A percentile compares a stretch with the other conserved stretches of the same genome.
phyloP scores from a whole-genome alignment of 2,329 filamentous ascomycete species.

The Claviceps citrina region DNA sequence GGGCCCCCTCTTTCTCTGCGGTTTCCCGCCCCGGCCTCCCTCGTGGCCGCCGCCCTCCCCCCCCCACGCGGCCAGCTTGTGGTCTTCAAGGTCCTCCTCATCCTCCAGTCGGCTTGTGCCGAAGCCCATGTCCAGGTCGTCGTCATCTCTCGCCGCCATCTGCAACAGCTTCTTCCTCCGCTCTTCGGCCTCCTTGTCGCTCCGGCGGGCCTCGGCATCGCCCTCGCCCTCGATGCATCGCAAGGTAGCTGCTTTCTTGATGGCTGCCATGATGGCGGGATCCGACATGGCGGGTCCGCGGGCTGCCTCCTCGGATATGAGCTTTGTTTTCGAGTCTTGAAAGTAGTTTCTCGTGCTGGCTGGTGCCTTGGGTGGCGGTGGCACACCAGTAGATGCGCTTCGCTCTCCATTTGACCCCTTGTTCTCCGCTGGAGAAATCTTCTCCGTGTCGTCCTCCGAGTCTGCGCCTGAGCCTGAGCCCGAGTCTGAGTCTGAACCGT shows the following conservation, averaged over 20 bases:
- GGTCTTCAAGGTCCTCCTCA: conserved; percentile 64
- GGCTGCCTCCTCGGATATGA: conserved; percentile 37
- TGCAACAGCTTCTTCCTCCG: conserved; percentile 61
- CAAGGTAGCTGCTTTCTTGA: conserved; percentile 68
- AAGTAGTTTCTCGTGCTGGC: conserved; percentile 44
- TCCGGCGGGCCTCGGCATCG: conserved; percentile 21
- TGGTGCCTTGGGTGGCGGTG: conserved; percentile 29
- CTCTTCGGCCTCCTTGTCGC: conserved; percentile 43
- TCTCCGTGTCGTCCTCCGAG: conserved; percentile 28
- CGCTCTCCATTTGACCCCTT: conserved; percentile 6
- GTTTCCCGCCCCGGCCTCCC: conserved; percentile 24
- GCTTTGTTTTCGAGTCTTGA: conserved; percentile 38
- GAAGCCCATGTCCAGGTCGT: conserved; percentile 91
- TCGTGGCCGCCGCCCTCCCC: conserved; percentile 34
- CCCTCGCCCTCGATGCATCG: conserved; percentile 29
- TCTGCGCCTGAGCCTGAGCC: conserved; percentile 28
- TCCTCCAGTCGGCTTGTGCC: conserved; percentile 77
- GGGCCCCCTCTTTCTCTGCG: conserved; percentile 51
- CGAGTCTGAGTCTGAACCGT: conserved; percentile 28
- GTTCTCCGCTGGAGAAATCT: neutral
- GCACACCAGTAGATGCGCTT: conserved; percentile 22
- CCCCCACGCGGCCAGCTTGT: conserved; percentile 52
- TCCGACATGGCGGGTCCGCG: conserved; percentile 46
- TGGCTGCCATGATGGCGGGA: conserved; percentile 63
- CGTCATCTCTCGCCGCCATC: conserved; percentile 61